Conservation (phyloP, 306 rosid genomes). For the Rubus parviflorus region DNA sequence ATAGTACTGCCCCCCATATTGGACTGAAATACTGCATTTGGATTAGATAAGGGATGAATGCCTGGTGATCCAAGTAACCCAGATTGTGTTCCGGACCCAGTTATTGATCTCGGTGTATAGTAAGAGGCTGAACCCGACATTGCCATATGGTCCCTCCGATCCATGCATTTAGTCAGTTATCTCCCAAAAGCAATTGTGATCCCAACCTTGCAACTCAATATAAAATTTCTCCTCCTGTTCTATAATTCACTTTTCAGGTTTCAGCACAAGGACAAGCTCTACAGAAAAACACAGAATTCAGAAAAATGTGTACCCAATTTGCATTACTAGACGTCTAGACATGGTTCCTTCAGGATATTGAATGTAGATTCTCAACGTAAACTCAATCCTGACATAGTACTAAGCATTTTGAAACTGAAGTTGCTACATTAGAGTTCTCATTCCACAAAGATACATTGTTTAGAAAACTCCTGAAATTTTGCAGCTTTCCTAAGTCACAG, state of each 20-base stretch:
- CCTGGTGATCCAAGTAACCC: conserved; percentile 61
- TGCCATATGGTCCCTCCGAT: conserved; percentile 86
- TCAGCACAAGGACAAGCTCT: conserved; percentile 32
- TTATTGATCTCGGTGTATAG: conserved; percentile 70
- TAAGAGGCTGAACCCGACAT: conserved; percentile 75
- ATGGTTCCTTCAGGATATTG: conserved; percentile 18
- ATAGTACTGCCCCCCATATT: conserved; percentile 53
- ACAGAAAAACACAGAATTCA: conserved; percentile 19
- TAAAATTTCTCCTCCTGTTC: conserved; percentile 39
- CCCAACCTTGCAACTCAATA: conserved; percentile 23
- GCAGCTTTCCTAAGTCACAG: conserved; percentile 17
- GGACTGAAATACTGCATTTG: conserved; percentile 62
- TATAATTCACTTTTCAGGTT: conserved; percentile 26
- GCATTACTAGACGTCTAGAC: conserved; percentile 25
- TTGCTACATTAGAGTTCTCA: conserved; percentile 12
- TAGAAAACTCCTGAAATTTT: conserved; percentile 15
- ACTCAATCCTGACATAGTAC: background rate
- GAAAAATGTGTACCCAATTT: conserved; percentile 27
- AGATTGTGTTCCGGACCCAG: conserved; percentile 55
- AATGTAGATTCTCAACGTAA: conserved; percentile 1
- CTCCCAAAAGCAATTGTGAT: conserved; percentile 30
- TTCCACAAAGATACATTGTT: conserved; percentile 20
- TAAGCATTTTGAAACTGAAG: background rate
- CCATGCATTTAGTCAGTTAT: conserved; percentile 74
- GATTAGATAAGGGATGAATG: conserved; percentile 54